Base-by-base conservation (phyloP, 768 basidiomycete genomes). In the Leccinum uliginosum region DNA sequence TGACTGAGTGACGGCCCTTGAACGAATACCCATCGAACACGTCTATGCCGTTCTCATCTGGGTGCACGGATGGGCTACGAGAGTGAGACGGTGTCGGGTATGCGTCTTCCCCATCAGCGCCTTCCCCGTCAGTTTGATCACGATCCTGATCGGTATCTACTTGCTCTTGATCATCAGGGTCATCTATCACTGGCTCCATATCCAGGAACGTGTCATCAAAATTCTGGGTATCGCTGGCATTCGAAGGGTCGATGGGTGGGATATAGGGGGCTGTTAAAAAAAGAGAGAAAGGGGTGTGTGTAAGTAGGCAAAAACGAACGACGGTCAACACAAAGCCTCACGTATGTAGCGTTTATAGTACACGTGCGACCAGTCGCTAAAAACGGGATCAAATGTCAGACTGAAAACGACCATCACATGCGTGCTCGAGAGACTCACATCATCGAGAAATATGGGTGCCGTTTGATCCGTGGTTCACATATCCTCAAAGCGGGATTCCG, bases 191-290 rank as follows among this genome's bases (percentile, higher is more conserved):
- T 23, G 94, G 92, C 62, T 89, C 87, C 91, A 98, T 96, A 68
- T 91, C 91, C 57, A 98, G 81, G 84, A 97, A 98, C 40, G 91
- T 87, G 60, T 95, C 91, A 72, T 98, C 96, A 72, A 98, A 99
- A 74, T 98, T 98, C 71, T 92, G 91, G 62, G 92, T 95, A 81
- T 99, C 97, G 65, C 87, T 86, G 59, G 94, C 94, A 74, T 96
- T 92, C 44, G 83, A 83, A 21, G 91, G 89, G 70, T 95, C 91
- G 68, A 93, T 91, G 29, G 89, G 89, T 15, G 92, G 93, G 67
- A 93, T 92, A 79, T 94, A 93, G 44, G 92, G 92, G 74, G 93
- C 91, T 93, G 62, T 26, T 59, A 49, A 56, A 55, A 51, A 29
- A 17, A 24, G 6, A 24, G 40, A 34, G 26, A 46, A 46, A 54